Evolutionary conservation across 352 stramenopile genomes (phyloP).

Genomic region (Halophytophthora batemanensis): DNA sequence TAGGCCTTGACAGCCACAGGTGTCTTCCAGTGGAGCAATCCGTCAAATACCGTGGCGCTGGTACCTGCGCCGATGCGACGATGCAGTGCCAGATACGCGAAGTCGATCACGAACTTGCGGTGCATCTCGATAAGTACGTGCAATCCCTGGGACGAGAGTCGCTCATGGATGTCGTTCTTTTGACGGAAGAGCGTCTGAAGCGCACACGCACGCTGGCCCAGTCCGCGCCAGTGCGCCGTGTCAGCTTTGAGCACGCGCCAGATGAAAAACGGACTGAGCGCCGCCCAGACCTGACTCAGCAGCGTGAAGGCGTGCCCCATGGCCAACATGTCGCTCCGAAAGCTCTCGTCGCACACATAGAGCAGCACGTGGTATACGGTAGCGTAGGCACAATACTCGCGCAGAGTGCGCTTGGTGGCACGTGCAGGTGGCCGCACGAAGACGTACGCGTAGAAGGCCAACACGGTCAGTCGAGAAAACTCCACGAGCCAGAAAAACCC

Average conservation of each 20-base stretch:
- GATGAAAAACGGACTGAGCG: constrained; percentile 32
- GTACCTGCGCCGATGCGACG: constrained; percentile 27
- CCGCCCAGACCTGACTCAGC: constrained; percentile 7
- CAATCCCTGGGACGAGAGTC: constrained; percentile 33
- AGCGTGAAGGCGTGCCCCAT: constrained; percentile 11
- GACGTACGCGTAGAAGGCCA: constrained; percentile 29
- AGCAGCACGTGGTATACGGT: constrained; percentile 26
- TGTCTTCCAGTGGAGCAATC: constrained; percentile 30
- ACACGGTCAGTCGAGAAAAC: not conserved
- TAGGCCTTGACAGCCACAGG: constrained; percentile 49
- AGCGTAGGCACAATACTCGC: constrained; percentile 23
- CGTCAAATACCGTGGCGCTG: constrained; percentile 30
- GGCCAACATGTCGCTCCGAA: constrained; percentile 4
- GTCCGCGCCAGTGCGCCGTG: constrained; percentile 44
- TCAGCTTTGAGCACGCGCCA: constrained; percentile 47
- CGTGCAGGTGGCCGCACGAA: constrained; percentile 30
- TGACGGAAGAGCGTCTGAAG: constrained; percentile 30
- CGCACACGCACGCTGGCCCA: constrained; percentile 27
- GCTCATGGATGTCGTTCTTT: constrained; percentile 26
- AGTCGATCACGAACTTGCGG: constrained; percentile 51
- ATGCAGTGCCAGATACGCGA: constrained; percentile 42
- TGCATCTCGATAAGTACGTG: constrained; percentile 55
- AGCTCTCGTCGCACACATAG: constrained; percentile 18
- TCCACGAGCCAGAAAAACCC: too few species aligned
- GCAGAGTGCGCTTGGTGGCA: constrained; percentile 27